These are phyloP conservation scores for Verticillium tricorpus DNA, from an alignment of 2,329 filamentous ascomycete species.

Conservation along the genomic window DNA sequence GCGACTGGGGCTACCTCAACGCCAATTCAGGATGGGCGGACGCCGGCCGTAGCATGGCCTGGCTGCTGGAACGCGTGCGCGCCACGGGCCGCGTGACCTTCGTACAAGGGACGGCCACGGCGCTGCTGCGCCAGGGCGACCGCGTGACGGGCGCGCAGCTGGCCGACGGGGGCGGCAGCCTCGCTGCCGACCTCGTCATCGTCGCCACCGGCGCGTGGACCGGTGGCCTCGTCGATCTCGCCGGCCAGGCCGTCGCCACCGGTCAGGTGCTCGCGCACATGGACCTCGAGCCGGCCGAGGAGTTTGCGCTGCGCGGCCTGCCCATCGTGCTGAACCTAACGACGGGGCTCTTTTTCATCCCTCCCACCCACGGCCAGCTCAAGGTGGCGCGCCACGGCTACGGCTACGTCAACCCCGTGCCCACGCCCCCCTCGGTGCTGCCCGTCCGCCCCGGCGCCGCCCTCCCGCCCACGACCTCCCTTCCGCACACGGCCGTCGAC, in stretches of 20 bases:
- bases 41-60: slow-evolving; percentile 65
- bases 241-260: slow-evolving; percentile 72
- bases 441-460: slow-evolving; percentile 1
- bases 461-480: slow-evolving; percentile 22
- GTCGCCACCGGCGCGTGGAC: slow-evolving; percentile 89
- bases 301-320: slow-evolving; percentile 56
- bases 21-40: slow-evolving; percentile 74
- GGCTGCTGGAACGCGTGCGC: slow-evolving; percentile 51
- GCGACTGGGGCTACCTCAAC: slow-evolving; percentile 70
- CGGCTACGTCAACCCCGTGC: slow-evolving; percentile 55
- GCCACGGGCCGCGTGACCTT: slow-evolving; percentile 52
- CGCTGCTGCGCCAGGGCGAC: slow-evolving; percentile 23
- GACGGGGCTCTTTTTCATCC: slow-evolving; percentile 70
- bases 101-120: slow-evolving; percentile 44
- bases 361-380: slow-evolving; percentile 56
- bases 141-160: slow-evolving; percentile 48
- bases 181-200: slow-evolving; percentile 68
- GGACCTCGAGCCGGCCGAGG: slow-evolving; percentile 66
- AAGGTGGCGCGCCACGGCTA: slow-evolving; percentile 68
- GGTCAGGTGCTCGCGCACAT: slow-evolving; percentile 80
- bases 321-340: slow-evolving; percentile 72
- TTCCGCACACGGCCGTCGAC: slow-evolving; percentile 44
- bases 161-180: slow-evolving; percentile 32
- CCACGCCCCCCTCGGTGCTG: not conserved
- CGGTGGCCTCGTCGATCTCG: slow-evolving; percentile 68